These are phyloP conservation scores for Cutaneotrichosporon spelunceum DNA, from an alignment of 1,284 basidiomycete species.

Conservation along the genomic window DNA sequence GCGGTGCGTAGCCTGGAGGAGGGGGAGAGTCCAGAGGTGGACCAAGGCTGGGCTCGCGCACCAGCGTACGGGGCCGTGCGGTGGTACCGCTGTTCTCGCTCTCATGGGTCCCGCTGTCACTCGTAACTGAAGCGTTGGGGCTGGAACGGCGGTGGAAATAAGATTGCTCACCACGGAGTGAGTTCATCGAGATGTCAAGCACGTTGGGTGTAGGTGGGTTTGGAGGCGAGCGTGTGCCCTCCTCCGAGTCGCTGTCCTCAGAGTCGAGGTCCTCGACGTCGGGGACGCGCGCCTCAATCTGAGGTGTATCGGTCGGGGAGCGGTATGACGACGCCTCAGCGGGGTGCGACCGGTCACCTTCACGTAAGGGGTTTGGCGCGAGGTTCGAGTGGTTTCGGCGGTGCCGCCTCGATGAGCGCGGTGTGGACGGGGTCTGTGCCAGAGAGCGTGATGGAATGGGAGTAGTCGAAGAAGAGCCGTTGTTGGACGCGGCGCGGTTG, in stretches of 20 bases:
- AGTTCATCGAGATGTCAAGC: constrained; percentile 56
- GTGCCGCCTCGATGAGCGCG: constrained; percentile 31
- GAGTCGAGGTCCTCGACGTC: constrained; percentile 31
- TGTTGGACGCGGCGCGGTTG: constrained; percentile 25
- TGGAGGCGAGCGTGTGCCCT: constrained; percentile 30
- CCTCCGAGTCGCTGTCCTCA: constrained; percentile 26
- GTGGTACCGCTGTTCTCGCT: constrained; percentile 9
- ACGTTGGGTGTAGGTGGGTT: constrained; percentile 59
- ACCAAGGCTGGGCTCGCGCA: constrained; percentile 20
- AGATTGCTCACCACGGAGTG: constrained; percentile 34
- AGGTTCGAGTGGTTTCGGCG: constrained; percentile 23
- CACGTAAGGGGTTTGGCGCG: constrained; percentile 40
- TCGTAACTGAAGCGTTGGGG: constrained; percentile 6
- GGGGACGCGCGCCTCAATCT: constrained; percentile 37
- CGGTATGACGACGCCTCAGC: constrained; percentile 30
- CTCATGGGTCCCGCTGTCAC: constrained; percentile 1
- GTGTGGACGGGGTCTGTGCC: constrained; percentile 9
- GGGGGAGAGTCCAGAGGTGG: constrained; percentile 30
- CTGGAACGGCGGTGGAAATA: constrained; percentile 38
- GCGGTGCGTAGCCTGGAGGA: constrained; percentile 51
- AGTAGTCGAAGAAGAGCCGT: neutral
- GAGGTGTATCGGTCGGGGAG: constrained; percentile 49
- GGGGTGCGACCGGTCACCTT: constrained; percentile 13
- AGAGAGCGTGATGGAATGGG: constrained; percentile 5
- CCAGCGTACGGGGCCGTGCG: constrained; percentile 1